phyloP scores from a whole-genome alignment of 116 monocot genomes.

The Papilionanthe hybrid region DNA sequence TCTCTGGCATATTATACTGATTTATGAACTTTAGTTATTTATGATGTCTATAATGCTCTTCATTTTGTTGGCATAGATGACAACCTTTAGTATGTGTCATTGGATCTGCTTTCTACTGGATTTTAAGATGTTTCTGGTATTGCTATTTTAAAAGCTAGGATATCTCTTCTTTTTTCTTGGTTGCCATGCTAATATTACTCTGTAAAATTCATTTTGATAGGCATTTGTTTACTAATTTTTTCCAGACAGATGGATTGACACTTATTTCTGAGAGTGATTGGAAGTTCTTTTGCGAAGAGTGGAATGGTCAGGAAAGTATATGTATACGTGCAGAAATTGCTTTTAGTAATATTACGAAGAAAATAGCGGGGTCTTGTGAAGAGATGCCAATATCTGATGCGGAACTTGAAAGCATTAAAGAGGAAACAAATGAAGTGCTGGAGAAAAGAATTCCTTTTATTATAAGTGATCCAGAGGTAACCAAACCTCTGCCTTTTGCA shows the following conservation, averaged over 20 bases:
- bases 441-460: slow-evolving; percentile 43
- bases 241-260: slow-evolving; percentile 72
- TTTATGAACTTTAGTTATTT: no score
- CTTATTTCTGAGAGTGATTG: slow-evolving; percentile 80
- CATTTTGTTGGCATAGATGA: not conserved
- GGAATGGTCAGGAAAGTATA: slow-evolving; percentile 51
- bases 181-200: not conserved
- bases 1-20: no score
- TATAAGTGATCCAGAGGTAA: slow-evolving; percentile 73
- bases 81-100: not conserved
- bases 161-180: not conserved
- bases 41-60: not conserved
- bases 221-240: slow-evolving; percentile 3
- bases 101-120: not conserved
- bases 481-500: slow-evolving; percentile 4
- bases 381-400: slow-evolving; percentile 35
- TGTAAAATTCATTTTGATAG: not conserved
- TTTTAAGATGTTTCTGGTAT: no score
- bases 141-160: not conserved
- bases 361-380: slow-evolving; percentile 32
- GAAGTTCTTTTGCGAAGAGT: slow-evolving; percentile 89
- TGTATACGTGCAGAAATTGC: slow-evolving; percentile 79
- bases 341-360: slow-evolving; percentile 25
- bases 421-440: slow-evolving; percentile 38
- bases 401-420: slow-evolving; percentile 30